Evolutionary conservation across 2,329 filamentous ascomycete genomes (phyloP).

Genomic region (Nothophoma quercina): DNA sequence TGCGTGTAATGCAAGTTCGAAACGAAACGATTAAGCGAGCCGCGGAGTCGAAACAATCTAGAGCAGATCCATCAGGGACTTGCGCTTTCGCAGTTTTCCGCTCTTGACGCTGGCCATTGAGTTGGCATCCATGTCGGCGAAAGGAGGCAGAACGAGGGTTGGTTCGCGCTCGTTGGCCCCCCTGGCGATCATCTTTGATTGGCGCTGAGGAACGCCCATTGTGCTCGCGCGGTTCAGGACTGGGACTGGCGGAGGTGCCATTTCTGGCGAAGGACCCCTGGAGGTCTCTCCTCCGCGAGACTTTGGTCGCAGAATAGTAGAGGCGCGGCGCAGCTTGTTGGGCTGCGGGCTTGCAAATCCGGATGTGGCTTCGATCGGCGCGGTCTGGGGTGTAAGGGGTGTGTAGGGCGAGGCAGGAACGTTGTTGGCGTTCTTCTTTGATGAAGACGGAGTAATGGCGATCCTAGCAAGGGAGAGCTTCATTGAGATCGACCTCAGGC

Average conservation of each 20-base stretch:
- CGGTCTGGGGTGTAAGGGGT: conserved; percentile 45
- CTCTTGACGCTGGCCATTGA: conserved; percentile 32
- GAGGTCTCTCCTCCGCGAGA: conserved; percentile 26
- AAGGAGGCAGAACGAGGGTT: conserved; percentile 43
- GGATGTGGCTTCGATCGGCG: conserved; percentile 34
- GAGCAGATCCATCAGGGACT: conserved; percentile 48
- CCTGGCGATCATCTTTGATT: conserved; percentile 40
- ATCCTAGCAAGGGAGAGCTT: conserved; percentile 49
- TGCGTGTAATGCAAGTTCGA: conserved; percentile 23
- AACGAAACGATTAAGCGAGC: conserved; percentile 28
- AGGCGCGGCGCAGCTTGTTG: conserved; percentile 42
- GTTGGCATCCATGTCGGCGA: conserved; percentile 30
- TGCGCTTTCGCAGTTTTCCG: conserved; percentile 44
- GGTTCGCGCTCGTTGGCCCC: conserved; percentile 48
- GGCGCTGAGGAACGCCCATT: conserved; percentile 24
- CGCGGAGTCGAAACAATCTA: conserved; percentile 17
- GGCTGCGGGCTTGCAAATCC: conserved; percentile 26
- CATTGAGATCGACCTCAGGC: conserved; percentile 48
- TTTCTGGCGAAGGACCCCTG: conserved; percentile 33
- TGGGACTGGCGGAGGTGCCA: conserved; percentile 32
- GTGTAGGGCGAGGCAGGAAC: conserved; percentile 39
- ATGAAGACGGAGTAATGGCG: conserved; percentile 45
- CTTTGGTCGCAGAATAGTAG: conserved; percentile 39
- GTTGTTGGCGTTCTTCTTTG: conserved; percentile 39
- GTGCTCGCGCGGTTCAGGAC: conserved; percentile 21